Conservation (phyloP, 2,329 filamentous ascomycete genomes). For the Botrytis pseudocinerea region DNA sequence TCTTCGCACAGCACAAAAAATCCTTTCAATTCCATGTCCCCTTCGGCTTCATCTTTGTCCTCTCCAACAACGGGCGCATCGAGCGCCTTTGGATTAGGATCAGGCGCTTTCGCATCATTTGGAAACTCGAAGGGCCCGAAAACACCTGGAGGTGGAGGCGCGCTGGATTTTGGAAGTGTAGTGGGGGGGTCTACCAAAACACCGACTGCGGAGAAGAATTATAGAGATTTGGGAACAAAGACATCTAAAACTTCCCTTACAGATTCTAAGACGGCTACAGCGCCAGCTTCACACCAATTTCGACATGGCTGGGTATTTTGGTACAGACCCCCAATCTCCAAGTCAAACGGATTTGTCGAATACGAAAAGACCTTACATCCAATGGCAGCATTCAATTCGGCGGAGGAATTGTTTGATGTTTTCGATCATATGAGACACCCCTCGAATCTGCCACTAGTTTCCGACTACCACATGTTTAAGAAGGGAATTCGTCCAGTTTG, state of each 20-base stretch:
- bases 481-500: slow-evolving; percentile 95
- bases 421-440: slow-evolving; percentile 89
- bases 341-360: slow-evolving; percentile 82
- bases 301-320: slow-evolving; percentile 94
- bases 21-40: slow-evolving; percentile 64
- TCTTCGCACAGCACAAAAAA: slow-evolving; percentile 74
- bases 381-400: slow-evolving; percentile 77
- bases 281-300: slow-evolving; percentile 59
- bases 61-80: slow-evolving; percentile 60
- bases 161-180: slow-evolving; percentile 73
- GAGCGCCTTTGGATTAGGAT: slow-evolving; percentile 89
- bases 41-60: slow-evolving; percentile 20
- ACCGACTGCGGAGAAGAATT: slow-evolving; percentile 63
- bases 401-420: slow-evolving; percentile 87
- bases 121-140: slow-evolving; percentile 87
- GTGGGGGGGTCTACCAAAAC: slow-evolving; percentile 49
- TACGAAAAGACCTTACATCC: slow-evolving; percentile 96
- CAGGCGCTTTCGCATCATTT: slow-evolving; percentile 95
- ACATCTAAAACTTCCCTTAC: slow-evolving; percentile 44
- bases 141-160: slow-evolving; percentile 73
- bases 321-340: slow-evolving; percentile 95
- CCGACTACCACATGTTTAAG: slow-evolving; percentile 97
- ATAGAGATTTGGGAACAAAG: slow-evolving; percentile 48
- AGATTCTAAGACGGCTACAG: slow-evolving; percentile 47
- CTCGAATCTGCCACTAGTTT: slow-evolving; percentile 83